A percentile compares a stretch with the other conserved stretches of the same genome.
Evolutionary conservation across 257 asterid species (phyloP).

Genomic region (Paraleonurus japonicus): DNA sequence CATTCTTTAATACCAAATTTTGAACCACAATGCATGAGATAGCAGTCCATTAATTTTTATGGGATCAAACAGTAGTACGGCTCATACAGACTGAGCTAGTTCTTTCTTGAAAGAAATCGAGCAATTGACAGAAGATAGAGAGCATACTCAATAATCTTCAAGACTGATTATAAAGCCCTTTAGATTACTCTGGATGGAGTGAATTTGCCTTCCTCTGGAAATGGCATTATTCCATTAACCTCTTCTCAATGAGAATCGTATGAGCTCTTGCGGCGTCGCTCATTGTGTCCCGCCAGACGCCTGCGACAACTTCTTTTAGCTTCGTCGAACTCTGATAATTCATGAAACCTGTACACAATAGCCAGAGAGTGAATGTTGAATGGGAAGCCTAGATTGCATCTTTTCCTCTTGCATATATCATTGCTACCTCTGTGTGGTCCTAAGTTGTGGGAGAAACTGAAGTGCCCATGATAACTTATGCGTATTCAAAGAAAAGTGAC

Average conservation of each 20-base stretch:
- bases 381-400: background rate
- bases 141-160: constrained; percentile 44
- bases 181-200: constrained; percentile 12
- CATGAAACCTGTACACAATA: constrained; percentile 74
- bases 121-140: constrained; percentile 88
- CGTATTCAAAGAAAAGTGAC: background rate
- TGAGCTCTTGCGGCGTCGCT: constrained; percentile 80
- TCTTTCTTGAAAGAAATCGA: constrained; percentile 27
- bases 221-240: constrained; percentile 22
- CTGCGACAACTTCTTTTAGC: constrained; percentile 86
- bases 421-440: constrained; percentile 7
- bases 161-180: constrained; percentile 17
- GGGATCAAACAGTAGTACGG: constrained; percentile 14
- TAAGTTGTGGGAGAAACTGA: constrained; percentile 1
- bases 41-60: constrained; percentile 1
- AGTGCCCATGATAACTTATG: constrained; percentile 2
- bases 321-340: constrained; percentile 70
- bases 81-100: constrained; percentile 26
- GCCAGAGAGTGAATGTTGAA: constrained; percentile 16
- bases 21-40: constrained; percentile 20
- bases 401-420: constrained; percentile 14
- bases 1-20: background rate
- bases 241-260: constrained; percentile 54
- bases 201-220: constrained; percentile 13
- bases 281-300: constrained; percentile 90